These are phyloP conservation scores for Piper longum DNA, from an alignment of 164 flowering plant species.

Conservation along the genomic window DNA sequence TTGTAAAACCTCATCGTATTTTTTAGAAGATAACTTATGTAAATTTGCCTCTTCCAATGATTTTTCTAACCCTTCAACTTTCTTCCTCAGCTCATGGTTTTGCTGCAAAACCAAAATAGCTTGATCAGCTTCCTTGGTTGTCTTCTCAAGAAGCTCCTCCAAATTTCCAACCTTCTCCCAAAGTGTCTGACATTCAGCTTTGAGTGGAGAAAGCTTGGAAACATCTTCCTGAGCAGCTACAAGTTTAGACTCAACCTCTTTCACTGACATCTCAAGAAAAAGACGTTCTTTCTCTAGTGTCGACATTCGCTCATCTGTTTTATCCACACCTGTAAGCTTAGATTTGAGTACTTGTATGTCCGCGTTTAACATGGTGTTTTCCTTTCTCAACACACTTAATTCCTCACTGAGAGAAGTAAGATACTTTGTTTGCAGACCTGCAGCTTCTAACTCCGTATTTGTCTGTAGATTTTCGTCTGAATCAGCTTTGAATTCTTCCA, in stretches of 20 bases:
- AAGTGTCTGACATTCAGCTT: conserved; percentile 49
- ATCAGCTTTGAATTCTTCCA: conserved; percentile 14
- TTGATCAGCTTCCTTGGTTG: conserved; percentile 78
- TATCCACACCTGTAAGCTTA: conserved; percentile 33
- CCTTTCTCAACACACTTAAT: conserved; percentile 44
- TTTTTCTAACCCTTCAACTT: conserved; percentile 74
- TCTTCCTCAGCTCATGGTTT: conserved; percentile 69
- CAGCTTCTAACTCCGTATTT: conserved; percentile 8
- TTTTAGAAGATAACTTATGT: conserved; percentile 48
- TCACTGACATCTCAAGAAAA: conserved; percentile 37
- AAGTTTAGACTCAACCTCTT: conserved; percentile 50
- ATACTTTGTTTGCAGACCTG: conserved; percentile 7
- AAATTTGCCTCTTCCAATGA: conserved; percentile 57
- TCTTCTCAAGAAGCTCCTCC: conserved; percentile 55
- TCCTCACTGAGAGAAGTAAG: conserved; percentile 37
- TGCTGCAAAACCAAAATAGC: conserved; percentile 56
- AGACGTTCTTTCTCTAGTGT: conserved; percentile 54
- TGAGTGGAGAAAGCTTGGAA: conserved; percentile 42
- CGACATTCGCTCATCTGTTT: conserved; percentile 48
- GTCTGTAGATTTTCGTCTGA: conserved; percentile 7
- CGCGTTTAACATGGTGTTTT: conserved; percentile 47
- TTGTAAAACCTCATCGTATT: conserved; percentile 60
- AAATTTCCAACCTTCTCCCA: conserved; percentile 57
- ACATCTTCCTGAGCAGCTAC: conserved; percentile 58
- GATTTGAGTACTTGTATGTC: conserved; percentile 44